These are phyloP conservation scores for Spathaspora passalidarum DNA, from an alignment of 805 yeast genomes.

Conservation along the genomic window DNA sequence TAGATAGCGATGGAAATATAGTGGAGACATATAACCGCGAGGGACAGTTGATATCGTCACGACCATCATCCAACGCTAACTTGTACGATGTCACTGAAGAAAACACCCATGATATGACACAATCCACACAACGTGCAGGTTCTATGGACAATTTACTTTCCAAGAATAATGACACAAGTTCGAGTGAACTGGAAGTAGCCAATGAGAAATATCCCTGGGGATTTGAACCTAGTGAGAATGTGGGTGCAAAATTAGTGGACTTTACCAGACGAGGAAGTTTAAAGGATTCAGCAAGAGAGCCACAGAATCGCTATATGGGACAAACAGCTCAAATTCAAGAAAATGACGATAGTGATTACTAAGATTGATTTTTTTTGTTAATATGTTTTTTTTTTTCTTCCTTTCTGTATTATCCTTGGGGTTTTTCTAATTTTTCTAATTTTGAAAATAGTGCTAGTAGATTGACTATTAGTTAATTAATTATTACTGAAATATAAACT, in stretches of 20 bases:
- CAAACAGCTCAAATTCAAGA: conserved; percentile 34
- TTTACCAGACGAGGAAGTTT: conserved; percentile 45
- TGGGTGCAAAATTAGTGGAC: conserved; percentile 43
- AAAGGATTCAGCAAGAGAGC: conserved; percentile 37
- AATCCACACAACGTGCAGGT: background rate
- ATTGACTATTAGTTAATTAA: background rate
- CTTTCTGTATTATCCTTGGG: background rate
- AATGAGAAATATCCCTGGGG: background rate
- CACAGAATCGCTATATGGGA: conserved; percentile 25
- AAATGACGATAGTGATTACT: conserved; percentile 27
- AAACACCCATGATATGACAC: background rate
- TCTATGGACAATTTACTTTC: background rate
- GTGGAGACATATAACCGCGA: conserved; percentile 16
- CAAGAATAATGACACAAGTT: conserved; percentile 1
- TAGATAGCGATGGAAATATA: conserved; percentile 45
- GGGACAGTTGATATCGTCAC: no score
- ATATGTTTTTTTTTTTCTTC: no score
- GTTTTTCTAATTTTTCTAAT: background rate
- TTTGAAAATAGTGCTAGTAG: no score
- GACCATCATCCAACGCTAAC: background rate
- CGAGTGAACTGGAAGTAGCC: background rate
- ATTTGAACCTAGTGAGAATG: background rate
- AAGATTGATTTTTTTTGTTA: background rate
- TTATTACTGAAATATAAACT: background rate
- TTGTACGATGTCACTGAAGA: conserved; percentile 2